A percentile compares a stretch with the other conserved stretches of the same genome.
phyloP scores from a whole-genome alignment of 257 asterid genomes.

The Verbascum thapsus region DNA sequence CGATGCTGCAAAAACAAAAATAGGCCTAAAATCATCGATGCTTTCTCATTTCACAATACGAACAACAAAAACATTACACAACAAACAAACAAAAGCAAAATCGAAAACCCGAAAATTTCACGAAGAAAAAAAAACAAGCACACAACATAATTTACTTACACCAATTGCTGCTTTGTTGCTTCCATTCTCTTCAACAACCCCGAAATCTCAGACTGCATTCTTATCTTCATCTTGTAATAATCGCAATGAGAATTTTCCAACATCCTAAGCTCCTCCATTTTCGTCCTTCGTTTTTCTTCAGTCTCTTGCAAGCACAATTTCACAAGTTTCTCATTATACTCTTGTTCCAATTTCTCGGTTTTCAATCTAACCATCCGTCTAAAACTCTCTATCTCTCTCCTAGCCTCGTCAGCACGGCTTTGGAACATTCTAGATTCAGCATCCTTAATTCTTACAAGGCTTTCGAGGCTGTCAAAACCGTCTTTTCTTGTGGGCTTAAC shows the following conservation, averaged over 20 bases:
- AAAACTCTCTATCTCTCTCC: conserved; percentile 64
- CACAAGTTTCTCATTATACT: conserved; percentile 57
- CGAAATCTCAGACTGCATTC: conserved; percentile 87
- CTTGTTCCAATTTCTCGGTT: conserved; percentile 64
- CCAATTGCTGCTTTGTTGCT: conserved; percentile 71
- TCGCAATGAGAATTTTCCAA: conserved; percentile 75
- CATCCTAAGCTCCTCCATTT: conserved; percentile 68
- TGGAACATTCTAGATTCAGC: conserved; percentile 91
- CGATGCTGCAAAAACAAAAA: neutral
- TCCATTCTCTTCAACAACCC: conserved; percentile 95
- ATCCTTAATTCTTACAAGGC: conserved; percentile 72
- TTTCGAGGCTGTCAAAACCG: conserved; percentile 73
- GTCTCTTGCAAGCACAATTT: conserved; percentile 64
- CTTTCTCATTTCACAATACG: conserved; percentile 22
- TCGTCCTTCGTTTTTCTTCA: conserved; percentile 68
- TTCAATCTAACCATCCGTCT: conserved; percentile 57
- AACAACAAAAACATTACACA: conserved; percentile 1
- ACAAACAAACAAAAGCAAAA: conserved; percentile 25
- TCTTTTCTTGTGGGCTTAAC: conserved; percentile 71
- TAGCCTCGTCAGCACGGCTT: conserved; percentile 77
- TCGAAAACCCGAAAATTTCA: conserved; percentile 12
- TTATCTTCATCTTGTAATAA: conserved; percentile 81
- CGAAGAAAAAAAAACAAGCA: no score
- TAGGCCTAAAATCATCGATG: conserved; percentile 20
- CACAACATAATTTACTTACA: conserved; percentile 33